Evolutionary conservation across 306 rosid genomes (phyloP).

Genomic region (Cyclanthera cordifolia): DNA sequence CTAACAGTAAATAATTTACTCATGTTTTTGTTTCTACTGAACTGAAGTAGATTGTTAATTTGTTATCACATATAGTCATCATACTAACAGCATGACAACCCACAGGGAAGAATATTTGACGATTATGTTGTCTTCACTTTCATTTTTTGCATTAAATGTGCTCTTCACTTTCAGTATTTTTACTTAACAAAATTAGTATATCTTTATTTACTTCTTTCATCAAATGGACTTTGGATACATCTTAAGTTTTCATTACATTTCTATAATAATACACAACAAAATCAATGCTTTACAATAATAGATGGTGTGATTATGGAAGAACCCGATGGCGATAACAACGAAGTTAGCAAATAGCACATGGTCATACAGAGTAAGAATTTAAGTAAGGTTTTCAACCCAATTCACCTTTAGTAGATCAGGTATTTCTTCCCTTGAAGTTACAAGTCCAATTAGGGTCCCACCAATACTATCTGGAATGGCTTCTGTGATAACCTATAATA

Average conservation of each 20-base stretch:
- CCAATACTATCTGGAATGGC: constrained; percentile 91
- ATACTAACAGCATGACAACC: background rate
- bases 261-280: background rate
- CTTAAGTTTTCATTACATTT: background rate
- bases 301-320: background rate
- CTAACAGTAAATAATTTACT: constrained; percentile 2
- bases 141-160: too few species aligned
- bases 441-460: constrained; percentile 77
- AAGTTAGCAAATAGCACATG: background rate
- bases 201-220: background rate
- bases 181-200: background rate
- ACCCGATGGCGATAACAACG: background rate
- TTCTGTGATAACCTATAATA: constrained; percentile 56
- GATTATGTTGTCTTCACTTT: background rate
- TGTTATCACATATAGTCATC: background rate
- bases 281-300: background rate
- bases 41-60: background rate
- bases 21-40: background rate
- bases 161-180: background rate
- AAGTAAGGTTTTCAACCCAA: constrained; percentile 6
- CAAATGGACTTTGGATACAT: background rate
- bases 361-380: constrained; percentile 15
- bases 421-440: constrained; percentile 93
- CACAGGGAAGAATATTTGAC: background rate
- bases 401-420: constrained; percentile 83